These are phyloP conservation scores for Picocystis sp. DNA, from an alignment of 163 green algal genomes.

Conservation along the genomic window DNA sequence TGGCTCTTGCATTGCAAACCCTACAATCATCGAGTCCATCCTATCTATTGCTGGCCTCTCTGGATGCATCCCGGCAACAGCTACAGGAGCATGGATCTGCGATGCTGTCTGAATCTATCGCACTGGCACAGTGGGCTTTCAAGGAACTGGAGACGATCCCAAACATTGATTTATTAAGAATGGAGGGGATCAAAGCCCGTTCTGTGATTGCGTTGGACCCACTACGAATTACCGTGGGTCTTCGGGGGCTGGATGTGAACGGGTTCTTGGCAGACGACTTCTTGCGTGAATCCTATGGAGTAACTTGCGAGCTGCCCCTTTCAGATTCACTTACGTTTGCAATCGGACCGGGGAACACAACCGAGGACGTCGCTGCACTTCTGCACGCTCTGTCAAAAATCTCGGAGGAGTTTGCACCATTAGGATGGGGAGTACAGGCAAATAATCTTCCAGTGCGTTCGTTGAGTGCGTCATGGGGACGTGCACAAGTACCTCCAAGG, in stretches of 20 bases:
- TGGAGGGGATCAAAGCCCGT: slow-evolving; percentile 5
- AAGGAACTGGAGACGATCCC: too few relatives aligned
- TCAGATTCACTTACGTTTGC: slow-evolving; percentile 28
- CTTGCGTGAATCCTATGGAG: slow-evolving; percentile 34
- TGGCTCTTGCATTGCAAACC: slow-evolving; percentile 19
- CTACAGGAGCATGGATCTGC: too few relatives aligned
- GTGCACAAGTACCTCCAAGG: slow-evolving; percentile 24
- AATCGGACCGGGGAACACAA: slow-evolving; percentile 38
- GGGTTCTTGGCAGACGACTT: slow-evolving; percentile 34
- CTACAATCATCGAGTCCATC: slow-evolving; percentile 67
- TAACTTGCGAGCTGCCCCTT: slow-evolving; percentile 56
- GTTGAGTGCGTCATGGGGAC: neutral
- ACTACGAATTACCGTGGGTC: slow-evolving; percentile 45
- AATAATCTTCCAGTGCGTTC: too few relatives aligned
- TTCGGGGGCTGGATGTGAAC: slow-evolving; percentile 24
- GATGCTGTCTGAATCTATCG: too few relatives aligned
- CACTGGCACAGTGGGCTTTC: too few relatives aligned
- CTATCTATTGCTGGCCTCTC: slow-evolving; percentile 73
- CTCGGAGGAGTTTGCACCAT: too few relatives aligned
- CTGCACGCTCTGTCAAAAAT: too few relatives aligned
- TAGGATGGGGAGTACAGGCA: too few relatives aligned
- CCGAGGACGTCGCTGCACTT: slow-evolving; percentile 18
- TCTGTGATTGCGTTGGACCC: slow-evolving; percentile 30
- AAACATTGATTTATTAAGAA: slow-evolving; percentile 1
- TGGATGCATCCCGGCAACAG: slow-evolving; percentile 48